Evolutionary conservation across 306 rosid genomes (phyloP), one percentile per base, ranked within the genome.

Genomic region (Erythrophleum fordii): DNA sequence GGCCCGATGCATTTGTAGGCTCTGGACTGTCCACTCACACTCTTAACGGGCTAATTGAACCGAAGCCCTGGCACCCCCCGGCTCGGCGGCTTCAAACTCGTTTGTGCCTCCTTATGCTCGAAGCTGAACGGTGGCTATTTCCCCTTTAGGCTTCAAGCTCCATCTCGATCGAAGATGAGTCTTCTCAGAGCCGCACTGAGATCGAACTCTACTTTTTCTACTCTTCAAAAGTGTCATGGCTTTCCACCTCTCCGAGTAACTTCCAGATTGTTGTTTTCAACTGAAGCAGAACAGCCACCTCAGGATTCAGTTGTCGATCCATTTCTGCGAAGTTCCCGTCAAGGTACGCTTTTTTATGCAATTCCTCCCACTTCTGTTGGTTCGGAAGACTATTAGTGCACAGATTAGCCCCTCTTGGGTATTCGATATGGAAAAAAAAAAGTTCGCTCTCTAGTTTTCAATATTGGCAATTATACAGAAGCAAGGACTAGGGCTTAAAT

Each of bases 281-380:
- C 98, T 58, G 94, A 87, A 60, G 80, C 90, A 3, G 77, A 80
- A 61, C 86, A 83, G 41, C 89, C 89, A 2, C 85, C 81, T 8
- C 83, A 44, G 68, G 83, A 76, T 67, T 46, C 93, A 44, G 46
- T 69, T 0, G 17, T 45, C 35, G 79, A 83, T 35, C 51, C 72
- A 0, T 87, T 90, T 72, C 64, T 86, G 5, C 69, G 53, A 68
- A 65, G 80, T 56, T 22, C 81, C 8, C 18, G n/a, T 46, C 16
- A 86, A 39, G 92, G 99, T 93, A 49, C 53, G 66, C 18, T 5
- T 0, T 37, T 59, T 31, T 42, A 14, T 56, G 72, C 16, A 7
- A 22, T 25, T 73, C 56, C 62, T 5, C 1, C 4, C 69, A 0
- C 13, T 13, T 61, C 16, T 48, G 42, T 71, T 51, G 2, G 48